A percentile compares a stretch with the other conserved stretches of the same genome.
Evolutionary conservation across 176 grass and related monocot genomes (phyloP).

Genomic region (Cocos nucifera): DNA sequence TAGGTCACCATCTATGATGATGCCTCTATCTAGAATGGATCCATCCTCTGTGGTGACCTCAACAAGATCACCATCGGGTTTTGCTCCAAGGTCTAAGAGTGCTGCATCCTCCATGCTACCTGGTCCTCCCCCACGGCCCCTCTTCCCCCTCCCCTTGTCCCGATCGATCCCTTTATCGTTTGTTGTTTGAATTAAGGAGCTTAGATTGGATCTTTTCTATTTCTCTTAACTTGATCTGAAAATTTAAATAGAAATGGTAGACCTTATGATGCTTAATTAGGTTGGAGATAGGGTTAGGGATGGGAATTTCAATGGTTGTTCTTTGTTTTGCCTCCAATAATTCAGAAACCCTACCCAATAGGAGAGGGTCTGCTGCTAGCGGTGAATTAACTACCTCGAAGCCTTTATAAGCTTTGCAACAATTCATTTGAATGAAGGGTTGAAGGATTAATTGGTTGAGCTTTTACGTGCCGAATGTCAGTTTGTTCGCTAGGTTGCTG

Average conservation of each 20-base stretch:
- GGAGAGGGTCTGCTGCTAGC: too few species aligned
- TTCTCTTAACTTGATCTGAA: conserved; percentile 7
- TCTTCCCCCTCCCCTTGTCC: background rate
- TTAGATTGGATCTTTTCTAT: background rate
- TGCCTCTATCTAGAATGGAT: conserved; percentile 82
- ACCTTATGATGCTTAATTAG: background rate
- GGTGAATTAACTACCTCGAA: too few species aligned
- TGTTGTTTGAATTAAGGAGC: background rate
- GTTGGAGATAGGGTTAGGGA: too few species aligned
- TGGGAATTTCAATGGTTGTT: too few species aligned
- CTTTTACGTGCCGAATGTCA: too few species aligned
- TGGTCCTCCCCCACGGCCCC: conserved; percentile 74
- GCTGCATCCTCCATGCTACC: conserved; percentile 79
- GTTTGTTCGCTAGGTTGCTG: too few species aligned
- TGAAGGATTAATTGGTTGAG: too few species aligned
- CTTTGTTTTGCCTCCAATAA: too few species aligned
- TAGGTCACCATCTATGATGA: conserved; percentile 81
- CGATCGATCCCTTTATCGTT: background rate
- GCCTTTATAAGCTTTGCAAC: too few species aligned
- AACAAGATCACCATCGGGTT: conserved; percentile 96
- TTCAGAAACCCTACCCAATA: too few species aligned
- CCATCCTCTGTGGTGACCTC: conserved; percentile 81
- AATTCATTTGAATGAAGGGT: too few species aligned
- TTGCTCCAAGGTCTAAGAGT: conserved; percentile 88
- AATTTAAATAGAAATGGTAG: background rate